Conservation (phyloP, 2,329 filamentous ascomycete species). For the Neofusicoccum cordaticola region DNA sequence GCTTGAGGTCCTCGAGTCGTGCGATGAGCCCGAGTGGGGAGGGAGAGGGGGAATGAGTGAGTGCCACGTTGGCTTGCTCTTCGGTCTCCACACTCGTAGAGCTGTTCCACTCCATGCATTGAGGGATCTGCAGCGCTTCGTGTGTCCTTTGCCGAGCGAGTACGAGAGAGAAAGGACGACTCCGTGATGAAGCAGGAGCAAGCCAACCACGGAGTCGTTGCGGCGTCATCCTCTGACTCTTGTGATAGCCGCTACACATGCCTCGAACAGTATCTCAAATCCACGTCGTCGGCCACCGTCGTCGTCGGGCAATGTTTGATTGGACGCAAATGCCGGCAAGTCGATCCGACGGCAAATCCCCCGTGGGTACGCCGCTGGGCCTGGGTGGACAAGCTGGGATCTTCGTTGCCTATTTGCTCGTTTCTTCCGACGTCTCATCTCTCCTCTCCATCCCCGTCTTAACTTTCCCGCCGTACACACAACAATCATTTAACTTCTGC, state of each 20-base stretch:
- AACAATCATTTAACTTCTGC: too few species aligned
- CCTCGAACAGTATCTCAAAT: too few species aligned
- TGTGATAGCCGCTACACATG: too few species aligned
- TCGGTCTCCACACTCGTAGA: neutral
- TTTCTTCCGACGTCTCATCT: conserved; percentile 4
- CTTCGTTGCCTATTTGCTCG: neutral
- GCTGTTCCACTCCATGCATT: neutral
- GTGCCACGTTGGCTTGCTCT: neutral
- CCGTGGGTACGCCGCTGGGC: too few species aligned
- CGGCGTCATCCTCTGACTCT: too few species aligned
- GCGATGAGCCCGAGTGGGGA: neutral
- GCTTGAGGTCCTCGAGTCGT: too few species aligned
- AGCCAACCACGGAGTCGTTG: too few species aligned
- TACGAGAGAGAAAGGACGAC: neutral
- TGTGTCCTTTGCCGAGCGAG: neutral
- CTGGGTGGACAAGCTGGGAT: neutral
- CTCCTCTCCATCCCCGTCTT: neutral
- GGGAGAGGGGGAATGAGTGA: neutral
- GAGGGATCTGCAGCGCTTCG: neutral
- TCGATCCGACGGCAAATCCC: too few species aligned
- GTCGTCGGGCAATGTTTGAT: neutral
- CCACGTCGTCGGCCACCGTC: too few species aligned
- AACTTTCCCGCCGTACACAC: neutral
- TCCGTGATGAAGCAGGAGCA: neutral
- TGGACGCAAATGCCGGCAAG: too few species aligned